Evolutionary conservation across 2,329 filamentous ascomycete genomes (phyloP).

Genomic region (Blastomyces emzantsi): DNA sequence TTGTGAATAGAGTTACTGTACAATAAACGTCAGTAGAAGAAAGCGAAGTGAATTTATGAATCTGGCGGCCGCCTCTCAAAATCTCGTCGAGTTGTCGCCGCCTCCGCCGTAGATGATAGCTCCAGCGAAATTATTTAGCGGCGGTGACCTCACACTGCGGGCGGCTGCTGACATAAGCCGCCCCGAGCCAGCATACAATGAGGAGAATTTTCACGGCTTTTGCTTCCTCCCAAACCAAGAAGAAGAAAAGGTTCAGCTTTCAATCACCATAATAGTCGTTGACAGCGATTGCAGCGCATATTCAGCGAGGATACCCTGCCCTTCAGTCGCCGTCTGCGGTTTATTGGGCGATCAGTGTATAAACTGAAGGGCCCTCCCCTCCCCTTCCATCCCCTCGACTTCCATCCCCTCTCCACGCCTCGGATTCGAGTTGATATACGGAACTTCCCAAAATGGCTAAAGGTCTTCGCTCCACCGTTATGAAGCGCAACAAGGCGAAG

Average conservation of each 20-base stretch:
- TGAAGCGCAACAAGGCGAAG: constrained; percentile 73
- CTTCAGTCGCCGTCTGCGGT: not conserved
- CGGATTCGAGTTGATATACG: not conserved
- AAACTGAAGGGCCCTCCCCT: too few relatives aligned
- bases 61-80: not conserved
- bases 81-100: not conserved
- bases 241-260: not conserved
- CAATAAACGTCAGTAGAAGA: not conserved
- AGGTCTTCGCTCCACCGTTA: constrained; percentile 65
- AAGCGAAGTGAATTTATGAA: not conserved
- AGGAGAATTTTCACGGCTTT: not conserved
- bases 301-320: not conserved
- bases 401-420: not conserved
- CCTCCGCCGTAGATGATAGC: not conserved
- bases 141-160: constrained; percentile 5
- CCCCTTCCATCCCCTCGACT: too few relatives aligned
- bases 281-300: not conserved
- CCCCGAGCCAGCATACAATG: not conserved
- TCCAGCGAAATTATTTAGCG: not conserved
- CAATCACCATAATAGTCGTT: not conserved
- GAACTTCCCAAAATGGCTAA: constrained; percentile 63
- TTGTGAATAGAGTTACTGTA: not conserved
- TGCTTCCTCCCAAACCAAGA: not conserved
- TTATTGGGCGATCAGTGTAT: not conserved
- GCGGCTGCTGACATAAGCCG: constrained; percentile 7